A percentile compares a stretch with the other conserved stretches of the same genome.
Evolutionary conservation across 2,329 filamentous ascomycete genomes (phyloP).

Genomic region (Penicillium italicum): DNA sequence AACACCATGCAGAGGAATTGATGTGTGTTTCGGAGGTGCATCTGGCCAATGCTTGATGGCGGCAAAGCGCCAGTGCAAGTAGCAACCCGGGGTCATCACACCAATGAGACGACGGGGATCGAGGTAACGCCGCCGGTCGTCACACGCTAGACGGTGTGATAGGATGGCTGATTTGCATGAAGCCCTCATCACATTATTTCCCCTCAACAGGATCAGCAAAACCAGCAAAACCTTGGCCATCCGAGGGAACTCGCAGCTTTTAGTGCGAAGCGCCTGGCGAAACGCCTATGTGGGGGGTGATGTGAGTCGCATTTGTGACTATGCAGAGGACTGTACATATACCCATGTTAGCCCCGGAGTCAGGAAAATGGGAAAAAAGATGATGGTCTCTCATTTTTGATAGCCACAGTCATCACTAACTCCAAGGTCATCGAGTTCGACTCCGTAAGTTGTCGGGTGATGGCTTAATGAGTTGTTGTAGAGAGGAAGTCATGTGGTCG

Average conservation of each 20-base stretch:
- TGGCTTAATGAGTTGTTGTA: not conserved
- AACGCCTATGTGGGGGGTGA: constrained; percentile 16
- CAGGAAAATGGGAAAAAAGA: not conserved
- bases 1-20: constrained; percentile 19
- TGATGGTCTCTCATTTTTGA: not conserved
- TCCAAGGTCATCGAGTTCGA: not conserved
- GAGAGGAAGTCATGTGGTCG: constrained; percentile 16
- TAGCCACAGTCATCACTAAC: not conserved
- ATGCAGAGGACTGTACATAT: constrained; percentile 1
- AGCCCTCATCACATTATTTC: constrained; percentile 15
- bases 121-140: constrained; percentile 25
- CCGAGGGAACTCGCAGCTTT: constrained; percentile 3
- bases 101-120: constrained; percentile 28
- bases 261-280: constrained; percentile 8
- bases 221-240: not conserved
- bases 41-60: constrained; percentile 35
- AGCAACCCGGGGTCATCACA: constrained; percentile 18
- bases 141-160: constrained; percentile 38
- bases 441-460: not conserved
- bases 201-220: constrained; percentile 3
- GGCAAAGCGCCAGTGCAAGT: constrained; percentile 34
- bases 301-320: constrained; percentile 1
- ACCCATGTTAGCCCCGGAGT: not conserved
- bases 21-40: constrained; percentile 31
- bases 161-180: constrained; percentile 27